Evolutionary conservation across 1,139 yeast species (phyloP), one percentile per base, ranked within the genome.

Genomic region (Suhomyces yuchorum): DNA sequence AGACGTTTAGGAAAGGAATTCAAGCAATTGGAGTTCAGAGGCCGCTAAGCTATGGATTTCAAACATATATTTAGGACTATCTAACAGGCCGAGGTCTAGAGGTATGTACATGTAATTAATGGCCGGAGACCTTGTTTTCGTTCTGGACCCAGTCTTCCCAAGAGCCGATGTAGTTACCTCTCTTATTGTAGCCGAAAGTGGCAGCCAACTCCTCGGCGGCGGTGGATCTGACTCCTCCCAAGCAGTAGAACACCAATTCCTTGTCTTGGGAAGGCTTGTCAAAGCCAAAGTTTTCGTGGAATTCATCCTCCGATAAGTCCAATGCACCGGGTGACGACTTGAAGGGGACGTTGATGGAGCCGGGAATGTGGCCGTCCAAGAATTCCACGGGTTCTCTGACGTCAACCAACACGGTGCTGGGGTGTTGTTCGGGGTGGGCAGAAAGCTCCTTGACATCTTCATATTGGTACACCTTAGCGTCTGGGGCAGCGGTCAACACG

Each of bases 241-340:
- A 82, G 70, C 99, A 93, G 71, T 92, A 92, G 68, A 93, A 92
- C 37, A 93, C 81, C 63, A 93, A 75, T 58, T 89, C 90, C 62
- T 87, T 81, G 43, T 82, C 84, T 38, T 74, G 66, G 6, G 71
- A 59, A 3, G 99, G 99, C 70, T 93, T 93, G n/a, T 75, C 76
- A 61, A 91, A 85, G 14, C 96, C 93, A 70, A 92, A 91, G 46
- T 81, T 74, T 35, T 87, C 88, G 58, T 81, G 78, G 61, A 95
- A 93, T 56, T 89, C 96, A 46, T 87, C 96, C 7, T 80, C 77
- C 2, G 84, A 70, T 50, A 93, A 78, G 47, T 88, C 90, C 54
- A 93, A 76, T 0, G 98, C 98, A n/a, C 96, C 96, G 0, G 98
- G 98, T 14, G 92, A 81, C 7, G 96, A 83, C 62, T 90, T 91